Evolutionary conservation across 2,329 filamentous ascomycete genomes (phyloP), one percentile per base, ranked within the genome.

Genomic region (Xylariaceae sp.): DNA sequence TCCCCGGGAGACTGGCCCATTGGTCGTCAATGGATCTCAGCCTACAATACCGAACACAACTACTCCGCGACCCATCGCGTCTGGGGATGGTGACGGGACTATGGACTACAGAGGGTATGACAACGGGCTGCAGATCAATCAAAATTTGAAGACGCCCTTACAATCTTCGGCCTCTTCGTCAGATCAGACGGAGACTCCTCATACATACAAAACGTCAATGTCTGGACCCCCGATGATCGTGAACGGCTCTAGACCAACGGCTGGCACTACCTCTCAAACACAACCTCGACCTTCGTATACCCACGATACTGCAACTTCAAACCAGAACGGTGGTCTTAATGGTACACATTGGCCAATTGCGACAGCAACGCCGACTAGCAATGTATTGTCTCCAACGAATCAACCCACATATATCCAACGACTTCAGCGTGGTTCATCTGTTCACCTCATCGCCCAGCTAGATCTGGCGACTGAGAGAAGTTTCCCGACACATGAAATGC

Each of bases 381-480:
- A 47, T 19, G 18, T 31, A 11, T 36, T 9, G 38, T 43, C 49
- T 10, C 38, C 51, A 6, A 48, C 31, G 18, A 47, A 31, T 11
- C 42, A 54, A 7, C 50, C 61, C 9, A 48, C 50, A 31, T 42
- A 33, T 6, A 51, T 63, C 22, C 60, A 58, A 44, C 60, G 63
- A 33, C 64, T 66, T 38, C 58, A 73, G 52, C 73, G 75, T 11
- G 71, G 74, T 48, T 69, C 73, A 19, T 76, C 77, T 41, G 79
- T 71, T 53, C 75, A 74, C 18, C 68, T 75, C 3, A 80, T 82
- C 54, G 79, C 80, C 13, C 78, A 81, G 6, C 68, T 83, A 16
- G 81, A 84, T 59, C 72, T 83, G 13, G 80, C 80, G 1, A 75
- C 77, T 38, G 71, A 74, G 3, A 75, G 76, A 31, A 70, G 71